These are phyloP conservation scores for Thymus mandschuricus DNA, from an alignment of 257 asterid species.

Conservation along the genomic window DNA sequence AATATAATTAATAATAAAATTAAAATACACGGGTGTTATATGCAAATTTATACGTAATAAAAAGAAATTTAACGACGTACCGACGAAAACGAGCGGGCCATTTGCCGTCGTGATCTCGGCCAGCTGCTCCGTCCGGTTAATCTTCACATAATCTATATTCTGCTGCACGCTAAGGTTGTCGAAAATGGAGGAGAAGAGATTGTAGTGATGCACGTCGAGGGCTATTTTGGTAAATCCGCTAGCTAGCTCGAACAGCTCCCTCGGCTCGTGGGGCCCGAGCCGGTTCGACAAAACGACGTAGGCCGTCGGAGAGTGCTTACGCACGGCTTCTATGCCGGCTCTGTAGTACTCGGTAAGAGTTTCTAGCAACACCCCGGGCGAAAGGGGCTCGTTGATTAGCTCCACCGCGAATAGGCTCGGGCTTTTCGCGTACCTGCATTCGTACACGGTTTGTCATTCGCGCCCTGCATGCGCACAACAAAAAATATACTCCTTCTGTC, in stretches of 20 bases:
- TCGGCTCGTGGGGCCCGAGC: conserved; percentile 44
- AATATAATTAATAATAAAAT: too few species aligned
- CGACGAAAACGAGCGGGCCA: conserved; percentile 71
- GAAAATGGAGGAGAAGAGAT: conserved; percentile 40
- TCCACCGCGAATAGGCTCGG: conserved; percentile 68
- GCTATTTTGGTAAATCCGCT: conserved; percentile 47
- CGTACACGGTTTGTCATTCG: too few species aligned
- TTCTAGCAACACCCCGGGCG: conserved; percentile 57
- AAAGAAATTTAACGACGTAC: conserved; percentile 31
- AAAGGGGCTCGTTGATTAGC: conserved; percentile 66
- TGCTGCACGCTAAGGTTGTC: conserved; percentile 46
- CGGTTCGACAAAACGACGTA: conserved; percentile 63
- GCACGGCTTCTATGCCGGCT: conserved; percentile 58
- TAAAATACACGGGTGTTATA: too few species aligned
- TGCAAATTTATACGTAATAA: too few species aligned
- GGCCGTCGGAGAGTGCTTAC: conserved; percentile 49
- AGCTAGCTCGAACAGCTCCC: conserved; percentile 57
- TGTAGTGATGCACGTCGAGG: conserved; percentile 72
- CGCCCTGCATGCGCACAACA: too few species aligned
- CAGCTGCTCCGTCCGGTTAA: conserved; percentile 43
- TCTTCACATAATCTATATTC: conserved; percentile 51
- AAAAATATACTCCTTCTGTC: too few species aligned
- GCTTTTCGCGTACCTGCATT: conserved; percentile 53
- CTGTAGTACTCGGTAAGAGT: conserved; percentile 43
- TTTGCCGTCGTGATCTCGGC: conserved; percentile 43